Evolutionary conservation across 495 filamentous ascomycete species (phyloP).

Genomic region (Tetracladium setigerum): DNA sequence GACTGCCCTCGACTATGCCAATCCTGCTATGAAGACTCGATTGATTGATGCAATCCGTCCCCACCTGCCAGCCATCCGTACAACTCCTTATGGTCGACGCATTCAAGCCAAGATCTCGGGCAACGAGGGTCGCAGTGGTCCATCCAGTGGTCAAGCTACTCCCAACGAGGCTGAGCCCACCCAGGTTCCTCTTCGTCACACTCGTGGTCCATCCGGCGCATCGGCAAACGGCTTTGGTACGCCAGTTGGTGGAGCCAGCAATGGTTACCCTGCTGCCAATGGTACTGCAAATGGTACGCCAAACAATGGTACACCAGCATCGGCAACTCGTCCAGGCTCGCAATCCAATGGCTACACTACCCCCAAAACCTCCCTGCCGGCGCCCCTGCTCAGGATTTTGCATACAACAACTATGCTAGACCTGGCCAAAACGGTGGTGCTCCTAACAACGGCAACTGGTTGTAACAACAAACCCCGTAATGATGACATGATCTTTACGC

Average conservation of each 20-base stretch:
- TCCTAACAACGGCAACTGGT: slow-evolving; percentile 13
- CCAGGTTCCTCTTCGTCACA: slow-evolving; percentile 15
- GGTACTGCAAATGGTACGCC: not conserved
- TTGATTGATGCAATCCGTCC: slow-evolving; percentile 81
- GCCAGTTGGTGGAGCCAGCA: slow-evolving; percentile 11
- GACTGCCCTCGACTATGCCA: slow-evolving; percentile 84
- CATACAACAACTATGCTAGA: slow-evolving; percentile 14
- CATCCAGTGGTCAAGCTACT: slow-evolving; percentile 22
- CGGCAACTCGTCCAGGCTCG: slow-evolving; percentile 6
- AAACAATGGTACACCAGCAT: slow-evolving; percentile 10
- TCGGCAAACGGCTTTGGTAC: slow-evolving; percentile 6
- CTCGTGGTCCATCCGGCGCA: slow-evolving; percentile 17
- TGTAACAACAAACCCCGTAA: slow-evolving; percentile 12
- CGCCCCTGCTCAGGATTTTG: slow-evolving; percentile 7
- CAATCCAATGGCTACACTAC: slow-evolving; percentile 11
- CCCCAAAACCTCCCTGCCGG: slow-evolving; percentile 5
- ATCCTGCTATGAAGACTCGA: slow-evolving; percentile 56
- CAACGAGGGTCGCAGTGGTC: slow-evolving; percentile 21
- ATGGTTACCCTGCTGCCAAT: slow-evolving; percentile 12
- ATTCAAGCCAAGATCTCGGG: slow-evolving; percentile 73
- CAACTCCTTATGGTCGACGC: slow-evolving; percentile 87
- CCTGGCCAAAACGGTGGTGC: slow-evolving; percentile 11
- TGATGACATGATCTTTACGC: slow-evolving; percentile 23
- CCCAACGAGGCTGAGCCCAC: slow-evolving; percentile 14
- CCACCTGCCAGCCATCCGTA: slow-evolving; percentile 69